phyloP scores from a whole-genome alignment of 352 stramenopile genomes.

The Phytopythium sindhum region DNA sequence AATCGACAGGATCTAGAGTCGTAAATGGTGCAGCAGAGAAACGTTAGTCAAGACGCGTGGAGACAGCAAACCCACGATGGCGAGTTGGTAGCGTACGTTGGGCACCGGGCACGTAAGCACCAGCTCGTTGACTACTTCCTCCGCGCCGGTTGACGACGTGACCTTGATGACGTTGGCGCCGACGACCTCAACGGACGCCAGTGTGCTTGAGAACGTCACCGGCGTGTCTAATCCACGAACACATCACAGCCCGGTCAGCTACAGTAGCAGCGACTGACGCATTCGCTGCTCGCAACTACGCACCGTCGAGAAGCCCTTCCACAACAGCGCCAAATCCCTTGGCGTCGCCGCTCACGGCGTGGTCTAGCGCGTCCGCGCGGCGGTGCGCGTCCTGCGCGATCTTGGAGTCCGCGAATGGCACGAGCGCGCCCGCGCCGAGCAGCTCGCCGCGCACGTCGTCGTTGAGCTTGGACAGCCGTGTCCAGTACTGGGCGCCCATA shows the following conservation, averaged over 20 bases:
- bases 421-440: slow-evolving; percentile 28
- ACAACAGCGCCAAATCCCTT: slow-evolving; percentile 59
- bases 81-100: slow-evolving; percentile 20
- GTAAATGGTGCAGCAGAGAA: background rate
- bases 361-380: slow-evolving; percentile 22
- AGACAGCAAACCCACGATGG: background rate
- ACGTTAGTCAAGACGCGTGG: background rate
- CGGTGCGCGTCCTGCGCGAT: slow-evolving; percentile 51
- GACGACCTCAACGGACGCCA: slow-evolving; percentile 57
- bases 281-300: background rate
- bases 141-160: slow-evolving; percentile 27
- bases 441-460: slow-evolving; percentile 46
- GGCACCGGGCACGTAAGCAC: slow-evolving; percentile 70
- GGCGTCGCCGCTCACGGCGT: slow-evolving; percentile 33
- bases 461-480: slow-evolving; percentile 38
- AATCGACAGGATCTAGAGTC: slow-evolving; percentile 43
- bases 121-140: slow-evolving; percentile 59
- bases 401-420: slow-evolving; percentile 36
- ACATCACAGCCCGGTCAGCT: background rate
- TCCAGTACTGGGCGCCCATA: slow-evolving; percentile 72
- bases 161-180: slow-evolving; percentile 47
- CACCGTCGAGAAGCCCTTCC: slow-evolving; percentile 46
- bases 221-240: slow-evolving; percentile 23
- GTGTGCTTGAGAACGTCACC: slow-evolving; percentile 32
- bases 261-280: background rate